Base-by-base conservation (phyloP, 345 rosid species). In the Alliaria petiolata region DNA sequence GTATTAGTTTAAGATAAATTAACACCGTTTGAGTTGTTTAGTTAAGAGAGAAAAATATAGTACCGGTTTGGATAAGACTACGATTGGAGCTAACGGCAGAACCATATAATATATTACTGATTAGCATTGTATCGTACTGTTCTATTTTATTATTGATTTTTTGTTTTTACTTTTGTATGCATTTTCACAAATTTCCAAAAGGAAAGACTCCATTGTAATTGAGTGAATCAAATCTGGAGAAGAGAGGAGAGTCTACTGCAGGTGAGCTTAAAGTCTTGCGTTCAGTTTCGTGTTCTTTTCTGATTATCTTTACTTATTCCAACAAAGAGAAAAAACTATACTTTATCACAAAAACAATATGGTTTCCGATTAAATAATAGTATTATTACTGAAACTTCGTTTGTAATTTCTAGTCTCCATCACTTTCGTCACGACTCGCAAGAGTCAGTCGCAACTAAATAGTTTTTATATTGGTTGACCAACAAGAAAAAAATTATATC, bases 61-160 rank as follows among this genome's bases (percentile, higher is more conserved):
- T 72, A 72, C 76, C 0, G 31, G 56, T 56, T 12, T 13, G 51
- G 76, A 72, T 72, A 72, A 55, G 76, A 72, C 35, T 26, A 64
- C 50, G 71, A 72, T 26, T 36, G 70, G 65, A 64, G 70, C 34
- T 72, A 13, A 22, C 22, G 3, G 5, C 22, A 72, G 65, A 72
- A 46, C 71, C 77, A 56, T 73, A 56, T 36, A 65, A 36, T 15
- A 45, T 22, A 35, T 63, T 50, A 49, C 3, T 14, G 6, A 33
- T 7, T 28, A 44, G 20, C 15, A 15, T 5, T 63, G 38, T 39
- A 25, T 46, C 47, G 39, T 46, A 36, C 49, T 4, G 4, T 45
- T 14, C 28, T 35, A 15, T 59, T 8, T 14, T 70, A 8, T 35
- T 54, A 20, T 43, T 42, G 28, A 44, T 36, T 14, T 64, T 31